phyloP scores from a whole-genome alignment of 2,329 filamentous ascomycete species.

The Penicillium sp. region DNA sequence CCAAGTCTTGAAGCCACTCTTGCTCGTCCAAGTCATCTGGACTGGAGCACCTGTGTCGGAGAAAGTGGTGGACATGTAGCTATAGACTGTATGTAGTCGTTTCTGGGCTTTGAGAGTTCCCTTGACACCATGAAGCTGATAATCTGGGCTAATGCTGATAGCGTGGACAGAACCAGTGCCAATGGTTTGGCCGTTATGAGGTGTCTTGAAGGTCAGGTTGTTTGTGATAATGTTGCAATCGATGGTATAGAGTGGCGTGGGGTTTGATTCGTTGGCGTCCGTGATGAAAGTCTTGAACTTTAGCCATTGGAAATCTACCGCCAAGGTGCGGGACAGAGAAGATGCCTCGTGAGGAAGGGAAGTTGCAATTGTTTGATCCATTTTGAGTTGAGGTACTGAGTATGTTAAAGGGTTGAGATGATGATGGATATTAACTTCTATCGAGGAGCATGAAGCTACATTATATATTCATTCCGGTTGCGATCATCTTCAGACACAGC shows the following conservation, averaged over 20 bases:
- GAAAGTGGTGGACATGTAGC: slow-evolving; percentile 27
- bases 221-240: slow-evolving; percentile 19
- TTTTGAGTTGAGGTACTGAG: not conserved
- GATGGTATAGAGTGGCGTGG: slow-evolving; percentile 26
- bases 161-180: slow-evolving; percentile 30
- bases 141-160: slow-evolving; percentile 32
- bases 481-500: not conserved
- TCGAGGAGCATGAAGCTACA: not conserved
- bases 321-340: slow-evolving; percentile 18
- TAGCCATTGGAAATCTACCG: slow-evolving; percentile 34
- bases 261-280: slow-evolving; percentile 18
- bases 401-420: not conserved
- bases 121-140: slow-evolving; percentile 26
- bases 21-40: slow-evolving; percentile 35
- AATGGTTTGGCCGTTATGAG: slow-evolving; percentile 17
- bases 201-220: slow-evolving; percentile 26
- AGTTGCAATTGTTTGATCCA: slow-evolving; percentile 2
- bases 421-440: not conserved
- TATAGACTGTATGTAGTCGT: slow-evolving; percentile 32
- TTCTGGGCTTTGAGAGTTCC: slow-evolving; percentile 30
- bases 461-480: not conserved
- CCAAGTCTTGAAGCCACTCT: slow-evolving; percentile 33
- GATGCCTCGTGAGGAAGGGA: slow-evolving; percentile 5
- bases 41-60: slow-evolving; percentile 22
- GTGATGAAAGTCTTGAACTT: slow-evolving; percentile 28